Evolutionary conservation across 2,329 filamentous ascomycete species (phyloP), one percentile per base, ranked within the genome.

Genomic region (Aspergillus chevalieri): DNA sequence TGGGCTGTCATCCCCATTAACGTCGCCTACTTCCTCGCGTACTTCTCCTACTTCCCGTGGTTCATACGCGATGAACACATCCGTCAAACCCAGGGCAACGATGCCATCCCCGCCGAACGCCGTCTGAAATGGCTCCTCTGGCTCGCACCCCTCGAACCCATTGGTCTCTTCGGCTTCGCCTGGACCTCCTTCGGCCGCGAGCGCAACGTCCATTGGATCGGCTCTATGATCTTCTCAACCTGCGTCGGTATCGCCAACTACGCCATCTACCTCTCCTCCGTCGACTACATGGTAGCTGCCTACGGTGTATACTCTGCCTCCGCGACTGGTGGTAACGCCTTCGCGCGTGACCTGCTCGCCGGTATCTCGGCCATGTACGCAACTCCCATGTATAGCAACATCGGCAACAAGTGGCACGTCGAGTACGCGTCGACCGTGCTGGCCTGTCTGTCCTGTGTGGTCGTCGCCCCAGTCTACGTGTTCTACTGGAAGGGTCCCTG

Each of bases 261-360:
- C 49, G 73, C 79, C 21, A 86, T 87, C 48, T 87, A 87, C 69
- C 84, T 86, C 76, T 83, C 84, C 2, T 86, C 84, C 1, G 85
- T 87, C 54, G 83, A 89, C 64, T 89, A 89, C 70, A 87, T 87
- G 79, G 80, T 87, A 43, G 83, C 82, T 50, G 81, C 84, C 1
- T 88, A 89, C 58, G 86, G 85, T 0, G 81, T 82, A 0, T 88
- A 86, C 64, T 80, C 84, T 0, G 85, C 85, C 3, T 87, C 83
- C 0, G 86, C 86, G 1, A 87, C 85, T 0, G 86, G 85, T 48
- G 85, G 86, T 24, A 89, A 89, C 55, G 86, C 84, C 4, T 87
- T 85, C 72, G 78, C 84, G 6, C 78, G 86, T 55, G 85, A 89
- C 61, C 83, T 88, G 65, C 70, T 89, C 1, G 85, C 85, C 3